Percentiles rank a stretch among this genome's conserved stretches.
Evolutionary conservation across 371 early-diverging fungal genomes (phyloP).

Genomic region (Funneliformis caledonium): DNA sequence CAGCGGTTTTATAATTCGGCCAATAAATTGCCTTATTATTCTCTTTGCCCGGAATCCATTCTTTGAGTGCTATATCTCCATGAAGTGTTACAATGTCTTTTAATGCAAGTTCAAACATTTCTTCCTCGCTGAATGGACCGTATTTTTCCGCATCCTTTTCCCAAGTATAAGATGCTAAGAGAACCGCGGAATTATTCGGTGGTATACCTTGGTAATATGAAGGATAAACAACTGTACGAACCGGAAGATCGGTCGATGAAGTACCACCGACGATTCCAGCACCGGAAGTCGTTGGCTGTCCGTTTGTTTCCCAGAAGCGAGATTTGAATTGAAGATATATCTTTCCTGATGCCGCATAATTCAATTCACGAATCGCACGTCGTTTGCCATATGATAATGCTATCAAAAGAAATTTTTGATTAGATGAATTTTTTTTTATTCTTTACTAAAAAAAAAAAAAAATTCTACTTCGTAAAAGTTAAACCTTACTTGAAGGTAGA

Average conservation of each 20-base stretch:
- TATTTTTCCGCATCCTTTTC: neutral
- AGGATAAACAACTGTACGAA: slow-evolving; percentile 16
- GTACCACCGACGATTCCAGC: slow-evolving; percentile 6
- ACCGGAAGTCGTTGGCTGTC: neutral
- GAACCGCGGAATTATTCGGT: neutral
- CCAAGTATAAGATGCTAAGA: neutral
- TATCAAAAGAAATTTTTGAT: neutral
- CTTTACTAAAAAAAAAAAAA: too few species aligned
- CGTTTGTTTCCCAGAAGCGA: slow-evolving; percentile 3
- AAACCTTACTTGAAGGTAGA: neutral
- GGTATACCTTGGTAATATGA: slow-evolving; percentile 19
- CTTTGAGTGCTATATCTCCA: neutral
- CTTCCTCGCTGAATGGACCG: neutral
- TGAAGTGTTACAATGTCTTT: neutral
- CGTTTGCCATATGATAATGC: neutral
- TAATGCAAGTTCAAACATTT: neutral
- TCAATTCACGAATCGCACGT: slow-evolving; percentile 6
- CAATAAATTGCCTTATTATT: neutral
- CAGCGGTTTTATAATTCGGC: neutral
- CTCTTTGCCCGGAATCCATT: neutral
- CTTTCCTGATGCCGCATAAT: neutral
- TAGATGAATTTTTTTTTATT: too few species aligned
- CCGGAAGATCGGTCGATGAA: neutral
- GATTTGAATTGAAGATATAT: slow-evolving; percentile 1
- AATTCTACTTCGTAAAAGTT: too few species aligned